These are phyloP conservation scores for Oryza punctata DNA, from an alignment of 176 grass and related monocot genomes.

Conservation along the genomic window DNA sequence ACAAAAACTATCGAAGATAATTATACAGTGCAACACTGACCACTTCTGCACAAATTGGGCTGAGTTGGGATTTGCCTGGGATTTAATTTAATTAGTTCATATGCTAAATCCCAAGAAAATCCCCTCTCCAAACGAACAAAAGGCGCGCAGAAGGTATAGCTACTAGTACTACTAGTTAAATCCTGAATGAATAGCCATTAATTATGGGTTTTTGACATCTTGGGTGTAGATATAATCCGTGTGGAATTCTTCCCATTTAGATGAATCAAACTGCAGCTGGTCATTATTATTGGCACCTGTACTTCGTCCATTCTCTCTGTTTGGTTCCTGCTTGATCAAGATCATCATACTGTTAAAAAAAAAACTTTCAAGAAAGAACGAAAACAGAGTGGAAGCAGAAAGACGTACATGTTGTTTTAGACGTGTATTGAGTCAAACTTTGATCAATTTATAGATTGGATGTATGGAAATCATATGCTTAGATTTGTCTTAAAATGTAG, in stretches of 20 bases:
- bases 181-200: not conserved
- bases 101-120: not conserved
- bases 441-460: not conserved
- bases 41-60: not conserved
- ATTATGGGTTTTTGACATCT: slow-evolving; percentile 38
- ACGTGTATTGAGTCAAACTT: too few relatives aligned
- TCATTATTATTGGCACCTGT: not conserved
- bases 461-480: too few relatives aligned
- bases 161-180: not conserved
- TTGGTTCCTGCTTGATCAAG: slow-evolving; percentile 35
- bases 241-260: slow-evolving; percentile 51
- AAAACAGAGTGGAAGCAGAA: not conserved
- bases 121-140: not conserved
- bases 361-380: not conserved
- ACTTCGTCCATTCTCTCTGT: not conserved
- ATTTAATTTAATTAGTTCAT: slow-evolving; percentile 1
- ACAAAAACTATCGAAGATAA: not conserved
- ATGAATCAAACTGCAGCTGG: not conserved
- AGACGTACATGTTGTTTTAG: too few relatives aligned
- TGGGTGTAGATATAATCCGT: slow-evolving; percentile 66
- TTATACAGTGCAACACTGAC: not conserved
- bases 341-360: not conserved
- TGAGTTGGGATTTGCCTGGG: slow-evolving; percentile 18
- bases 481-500: too few relatives aligned
- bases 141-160: not conserved